These are phyloP conservation scores for Pichia sp. DNA, from an alignment of 1,139 yeast genomes.

Conservation along the genomic window DNA sequence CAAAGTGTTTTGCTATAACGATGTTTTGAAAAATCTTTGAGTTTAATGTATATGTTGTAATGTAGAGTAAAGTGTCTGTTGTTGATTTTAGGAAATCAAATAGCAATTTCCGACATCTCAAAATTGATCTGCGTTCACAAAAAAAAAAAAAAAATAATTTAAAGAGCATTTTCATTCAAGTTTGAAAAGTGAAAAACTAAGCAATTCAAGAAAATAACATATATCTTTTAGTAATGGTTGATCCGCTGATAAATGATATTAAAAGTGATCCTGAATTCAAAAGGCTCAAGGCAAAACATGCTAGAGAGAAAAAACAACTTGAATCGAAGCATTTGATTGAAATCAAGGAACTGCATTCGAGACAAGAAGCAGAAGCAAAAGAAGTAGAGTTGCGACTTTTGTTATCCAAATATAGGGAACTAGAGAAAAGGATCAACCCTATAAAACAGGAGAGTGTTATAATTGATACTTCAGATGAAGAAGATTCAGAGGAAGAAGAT, in stretches of 20 bases:
- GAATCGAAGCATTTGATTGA: not conserved
- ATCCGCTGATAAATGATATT: not conserved
- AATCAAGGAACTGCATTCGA: not conserved
- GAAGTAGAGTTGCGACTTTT: not conserved
- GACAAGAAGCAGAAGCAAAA: not conserved
- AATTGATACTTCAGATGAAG: conserved; percentile 1
- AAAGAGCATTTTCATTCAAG: no score
- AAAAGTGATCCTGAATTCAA: not conserved
- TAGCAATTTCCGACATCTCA: no score
- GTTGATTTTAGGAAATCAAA: no score
- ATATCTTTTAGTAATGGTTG: no score
- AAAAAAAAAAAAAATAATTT: no score
- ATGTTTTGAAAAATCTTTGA: no score
- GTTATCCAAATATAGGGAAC: not conserved
- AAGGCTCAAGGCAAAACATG: not conserved
- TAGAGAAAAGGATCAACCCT: not conserved
- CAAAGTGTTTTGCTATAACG: no score
- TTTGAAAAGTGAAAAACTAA: no score
- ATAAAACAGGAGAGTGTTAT: not conserved
- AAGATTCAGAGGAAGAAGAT: not conserved
- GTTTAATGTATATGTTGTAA: no score
- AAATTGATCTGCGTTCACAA: no score
- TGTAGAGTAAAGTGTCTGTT: no score
- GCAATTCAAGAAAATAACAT: no score
- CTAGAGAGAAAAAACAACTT: not conserved